Conservation (phyloP, 2,329 filamentous ascomycete genomes). For the Alternaria viburni region DNA sequence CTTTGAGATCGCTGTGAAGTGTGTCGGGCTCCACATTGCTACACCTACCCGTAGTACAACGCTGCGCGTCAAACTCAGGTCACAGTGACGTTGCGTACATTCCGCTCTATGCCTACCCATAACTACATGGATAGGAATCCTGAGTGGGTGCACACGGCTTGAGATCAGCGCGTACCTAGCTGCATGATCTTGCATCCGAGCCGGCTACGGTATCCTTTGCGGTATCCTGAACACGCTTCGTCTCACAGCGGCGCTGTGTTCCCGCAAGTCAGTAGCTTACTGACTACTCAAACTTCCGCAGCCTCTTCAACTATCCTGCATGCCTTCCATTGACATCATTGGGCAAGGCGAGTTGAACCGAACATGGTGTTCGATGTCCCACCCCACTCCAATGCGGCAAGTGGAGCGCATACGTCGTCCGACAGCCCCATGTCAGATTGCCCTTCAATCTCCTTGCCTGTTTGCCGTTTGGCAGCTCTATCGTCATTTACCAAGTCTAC, state of each 20-base stretch:
- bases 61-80: conserved; percentile 1
- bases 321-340: not conserved
- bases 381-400: conserved; percentile 2
- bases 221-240: not conserved
- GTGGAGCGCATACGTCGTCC: conserved; percentile 3
- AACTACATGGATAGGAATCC: not conserved
- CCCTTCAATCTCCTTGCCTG: not conserved
- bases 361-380: not conserved
- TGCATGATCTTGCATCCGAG: conserved; percentile 16
- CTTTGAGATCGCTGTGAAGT: not conserved
- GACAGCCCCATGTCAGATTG: not conserved
- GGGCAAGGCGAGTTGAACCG: not conserved
- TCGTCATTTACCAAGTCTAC: not conserved
- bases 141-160: not conserved
- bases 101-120: not conserved
- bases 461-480: not conserved
- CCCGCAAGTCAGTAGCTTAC: not conserved
- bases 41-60: not conserved
- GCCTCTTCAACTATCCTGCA: not conserved
- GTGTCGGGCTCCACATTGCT: conserved; percentile 1
- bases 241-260: not conserved
- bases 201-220: not conserved
- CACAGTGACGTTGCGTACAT: conserved; percentile 4
- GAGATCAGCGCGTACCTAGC: not conserved
- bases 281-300: not conserved